Percentiles rank a stretch among this genome's conserved stretches.
Conservation (phyloP, 139 green algal genomes). For the Eudorina sp. region DNA sequence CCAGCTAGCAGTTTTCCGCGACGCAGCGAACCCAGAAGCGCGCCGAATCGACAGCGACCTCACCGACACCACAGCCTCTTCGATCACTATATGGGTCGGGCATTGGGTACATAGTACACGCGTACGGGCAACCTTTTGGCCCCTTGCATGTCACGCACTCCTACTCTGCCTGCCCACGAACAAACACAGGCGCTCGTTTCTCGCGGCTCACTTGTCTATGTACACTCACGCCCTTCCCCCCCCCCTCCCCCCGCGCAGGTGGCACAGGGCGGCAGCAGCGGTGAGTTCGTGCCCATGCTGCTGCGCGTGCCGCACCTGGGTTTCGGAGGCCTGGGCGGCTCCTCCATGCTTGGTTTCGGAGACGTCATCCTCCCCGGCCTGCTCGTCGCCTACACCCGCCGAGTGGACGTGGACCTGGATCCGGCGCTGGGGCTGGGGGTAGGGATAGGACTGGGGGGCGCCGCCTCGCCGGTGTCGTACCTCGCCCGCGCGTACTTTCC, state of each 20-base stretch:
- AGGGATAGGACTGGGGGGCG: too few relatives aligned
- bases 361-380: conserved; percentile 71
- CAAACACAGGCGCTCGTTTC: too few relatives aligned
- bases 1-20: too few relatives aligned
- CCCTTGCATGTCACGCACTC: too few relatives aligned
- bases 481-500: conserved; percentile 64
- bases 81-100: too few relatives aligned
- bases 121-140: too few relatives aligned
- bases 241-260: conserved; percentile 25
- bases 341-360: conserved; percentile 65
- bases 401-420: conserved; percentile 58
- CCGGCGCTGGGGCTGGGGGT: neutral
- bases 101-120: too few relatives aligned
- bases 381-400: conserved; percentile 60
- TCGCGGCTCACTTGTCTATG: too few relatives aligned
- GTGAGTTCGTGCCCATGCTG: conserved; percentile 87
- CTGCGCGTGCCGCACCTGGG: conserved; percentile 82
- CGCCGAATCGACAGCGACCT: too few relatives aligned
- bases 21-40: too few relatives aligned
- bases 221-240: neutral
- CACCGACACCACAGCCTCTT: too few relatives aligned
- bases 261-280: conserved; percentile 39
- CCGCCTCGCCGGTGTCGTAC: neutral
- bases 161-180: too few relatives aligned
- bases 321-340: conserved; percentile 49